Evolutionary conservation across 129 eudicot genomes (phyloP), one percentile per base, ranked within the genome.

Genomic region (Tagetes erecta): DNA sequence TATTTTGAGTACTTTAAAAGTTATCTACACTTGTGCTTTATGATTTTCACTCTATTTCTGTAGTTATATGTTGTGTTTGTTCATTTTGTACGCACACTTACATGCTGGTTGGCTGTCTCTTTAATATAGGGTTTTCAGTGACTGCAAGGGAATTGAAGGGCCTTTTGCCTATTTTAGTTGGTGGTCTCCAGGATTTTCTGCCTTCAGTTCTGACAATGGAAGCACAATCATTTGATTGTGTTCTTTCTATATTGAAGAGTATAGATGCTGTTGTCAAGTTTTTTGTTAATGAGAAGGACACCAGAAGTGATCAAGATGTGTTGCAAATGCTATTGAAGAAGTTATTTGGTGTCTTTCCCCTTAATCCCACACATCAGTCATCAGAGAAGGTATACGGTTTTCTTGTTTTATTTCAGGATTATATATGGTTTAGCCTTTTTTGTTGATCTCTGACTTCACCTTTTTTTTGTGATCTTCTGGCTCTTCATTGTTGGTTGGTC

Each of bases 221-320:
- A 78, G 77, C 82, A 74, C 96, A 85, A 34, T 83, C 98, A 41
- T 94, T 66, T 86, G 97, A 91, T 56, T 90, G 97, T 80, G 84
- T 94, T 88, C 88, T 82, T 40, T 83, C 85, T 71, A 75, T 94
- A 79, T 85, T 94, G 76, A 87, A 76, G 74, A 84, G 97, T 67
- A 63, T 88, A 71, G 88, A 94, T 75, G 57, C 74, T 70, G 80
- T 82, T 63, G 90, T 90, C 63, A 85, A 80, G 55, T 85, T 77
- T 80, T 80, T 84, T 73, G 88, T 70, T 74, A 35, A 80, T 59
- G 87, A 78, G 70, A 81, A 51, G 27, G 72, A 51, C 45, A 69
- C 58, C 82, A 51, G 56, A 52, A 70, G 55, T 69, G 84, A 70
- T 74, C 81, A 78, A 47, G 69, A 49, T 51, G 27, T 76, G 68